phyloP scores from a whole-genome alignment of 495 filamentous ascomycete species.

The Neurospora sp. region DNA sequence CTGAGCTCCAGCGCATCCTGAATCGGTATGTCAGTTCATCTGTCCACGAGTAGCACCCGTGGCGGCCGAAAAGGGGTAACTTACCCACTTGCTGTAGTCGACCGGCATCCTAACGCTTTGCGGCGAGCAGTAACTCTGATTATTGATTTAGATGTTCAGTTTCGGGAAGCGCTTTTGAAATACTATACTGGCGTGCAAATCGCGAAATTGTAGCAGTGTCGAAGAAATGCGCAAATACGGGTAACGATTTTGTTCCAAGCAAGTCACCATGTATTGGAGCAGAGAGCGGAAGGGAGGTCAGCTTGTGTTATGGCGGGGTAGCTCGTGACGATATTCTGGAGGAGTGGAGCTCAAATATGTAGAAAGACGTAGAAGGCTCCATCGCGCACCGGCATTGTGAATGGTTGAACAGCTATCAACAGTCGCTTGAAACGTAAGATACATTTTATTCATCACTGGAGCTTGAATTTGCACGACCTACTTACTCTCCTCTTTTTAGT shows the following conservation, averaged over 20 bases:
- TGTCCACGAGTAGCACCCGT: neutral
- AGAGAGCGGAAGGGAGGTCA: neutral
- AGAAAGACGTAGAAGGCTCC: neutral
- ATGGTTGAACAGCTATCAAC: neutral
- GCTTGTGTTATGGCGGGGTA: neutral
- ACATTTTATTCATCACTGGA: neutral
- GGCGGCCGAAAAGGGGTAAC: constrained; percentile 9
- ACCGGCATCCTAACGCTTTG: constrained; percentile 57
- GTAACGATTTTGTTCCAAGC: neutral
- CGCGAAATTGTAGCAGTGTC: neutral
- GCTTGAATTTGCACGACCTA: neutral
- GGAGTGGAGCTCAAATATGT: neutral
- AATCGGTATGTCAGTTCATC: neutral
- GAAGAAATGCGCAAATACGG: neutral
- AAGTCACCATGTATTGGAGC: neutral
- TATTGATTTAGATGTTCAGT: neutral
- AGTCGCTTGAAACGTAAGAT: neutral
- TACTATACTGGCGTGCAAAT: neutral
- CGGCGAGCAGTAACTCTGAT: neutral
- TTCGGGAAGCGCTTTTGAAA: neutral
- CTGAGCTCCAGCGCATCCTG: constrained; percentile 88
- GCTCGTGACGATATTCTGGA: neutral
- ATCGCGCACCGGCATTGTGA: neutral
- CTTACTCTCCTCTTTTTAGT: neutral
- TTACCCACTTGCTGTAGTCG: constrained; percentile 90